A percentile compares a stretch with the other conserved stretches of the same genome.
Conservation (phyloP, 768 basidiomycete genomes). For the Pleurotus pulmonarius region DNA sequence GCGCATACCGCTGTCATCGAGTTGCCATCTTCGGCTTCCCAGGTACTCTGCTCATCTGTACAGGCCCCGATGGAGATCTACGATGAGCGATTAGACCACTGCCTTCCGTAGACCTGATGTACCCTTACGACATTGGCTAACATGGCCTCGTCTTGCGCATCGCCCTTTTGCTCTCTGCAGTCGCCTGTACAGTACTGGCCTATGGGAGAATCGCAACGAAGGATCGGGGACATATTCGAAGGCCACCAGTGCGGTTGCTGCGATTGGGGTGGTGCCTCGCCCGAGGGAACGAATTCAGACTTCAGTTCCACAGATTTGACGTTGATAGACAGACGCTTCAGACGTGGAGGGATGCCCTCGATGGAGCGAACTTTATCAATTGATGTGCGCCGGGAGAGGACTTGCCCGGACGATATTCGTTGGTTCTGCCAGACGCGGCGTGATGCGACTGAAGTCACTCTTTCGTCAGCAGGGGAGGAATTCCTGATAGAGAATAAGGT, state of each 20-base stretch:
- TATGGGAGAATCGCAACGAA: slow-evolving; percentile 26
- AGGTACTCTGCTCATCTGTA: slow-evolving; percentile 33
- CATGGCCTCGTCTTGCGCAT: background rate
- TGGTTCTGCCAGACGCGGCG: slow-evolving; percentile 22
- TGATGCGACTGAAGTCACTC: slow-evolving; percentile 8
- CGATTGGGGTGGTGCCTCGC: background rate
- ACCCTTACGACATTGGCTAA: slow-evolving; percentile 28
- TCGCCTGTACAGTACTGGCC: slow-evolving; percentile 28
- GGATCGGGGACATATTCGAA: slow-evolving; percentile 1
- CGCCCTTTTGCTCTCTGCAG: slow-evolving; percentile 16
- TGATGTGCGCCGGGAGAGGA: slow-evolving; percentile 17
- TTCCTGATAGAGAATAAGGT: background rate
- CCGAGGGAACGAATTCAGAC: slow-evolving; percentile 1
- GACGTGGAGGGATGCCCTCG: background rate
- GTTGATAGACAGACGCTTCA: background rate
- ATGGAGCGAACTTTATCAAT: slow-evolving; percentile 17
- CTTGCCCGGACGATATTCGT: slow-evolving; percentile 15
- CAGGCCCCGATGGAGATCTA: slow-evolving; percentile 34
- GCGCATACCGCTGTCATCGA: slow-evolving; percentile 33
- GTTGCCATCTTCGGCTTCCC: slow-evolving; percentile 30
- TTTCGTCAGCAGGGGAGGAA: background rate
- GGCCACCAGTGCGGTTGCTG: background rate
- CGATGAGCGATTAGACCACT: background rate
- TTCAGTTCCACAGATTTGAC: background rate
- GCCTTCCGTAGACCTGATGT: too few species aligned